Percentiles rank a stretch among this genome's conserved stretches.
Evolutionary conservation across 345 rosid genomes (phyloP).

Genomic region (Acer yangbiense): DNA sequence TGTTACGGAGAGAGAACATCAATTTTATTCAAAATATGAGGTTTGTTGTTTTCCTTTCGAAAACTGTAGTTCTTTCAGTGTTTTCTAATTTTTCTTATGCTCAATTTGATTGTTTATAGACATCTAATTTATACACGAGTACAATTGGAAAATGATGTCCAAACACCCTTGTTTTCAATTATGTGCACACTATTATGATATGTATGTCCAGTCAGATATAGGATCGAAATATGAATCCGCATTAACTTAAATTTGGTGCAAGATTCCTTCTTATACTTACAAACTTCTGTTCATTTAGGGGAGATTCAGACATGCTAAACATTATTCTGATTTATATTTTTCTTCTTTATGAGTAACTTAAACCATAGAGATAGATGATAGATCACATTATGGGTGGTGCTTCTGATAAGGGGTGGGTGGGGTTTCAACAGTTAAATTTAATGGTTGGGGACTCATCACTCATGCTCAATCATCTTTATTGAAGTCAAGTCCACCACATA

Average conservation of each 20-base stretch:
- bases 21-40: slow-evolving; percentile 55
- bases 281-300: not conserved
- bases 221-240: not conserved
- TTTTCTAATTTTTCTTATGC: not conserved
- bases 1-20: slow-evolving; percentile 64
- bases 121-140: not conserved
- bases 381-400: not conserved
- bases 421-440: not conserved
- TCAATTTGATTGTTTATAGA: not conserved
- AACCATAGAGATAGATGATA: not conserved
- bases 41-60: slow-evolving; percentile 25
- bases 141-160: not conserved
- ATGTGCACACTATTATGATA: not conserved
- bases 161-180: not conserved
- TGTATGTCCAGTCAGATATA: not conserved
- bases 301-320: slow-evolving; percentile 3
- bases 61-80: not conserved
- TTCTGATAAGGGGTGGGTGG: not conserved
- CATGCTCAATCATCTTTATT: not conserved
- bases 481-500: not conserved
- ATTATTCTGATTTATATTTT: not conserved
- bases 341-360: not conserved
- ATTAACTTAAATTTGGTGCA: not conserved
- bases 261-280: not conserved
- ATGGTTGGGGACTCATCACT: not conserved